A percentile compares a stretch with the other conserved stretches of the same genome.
These are phyloP conservation scores for Acmispon strigosus DNA, from an alignment of 306 rosid genomes.

Conservation along the genomic window DNA sequence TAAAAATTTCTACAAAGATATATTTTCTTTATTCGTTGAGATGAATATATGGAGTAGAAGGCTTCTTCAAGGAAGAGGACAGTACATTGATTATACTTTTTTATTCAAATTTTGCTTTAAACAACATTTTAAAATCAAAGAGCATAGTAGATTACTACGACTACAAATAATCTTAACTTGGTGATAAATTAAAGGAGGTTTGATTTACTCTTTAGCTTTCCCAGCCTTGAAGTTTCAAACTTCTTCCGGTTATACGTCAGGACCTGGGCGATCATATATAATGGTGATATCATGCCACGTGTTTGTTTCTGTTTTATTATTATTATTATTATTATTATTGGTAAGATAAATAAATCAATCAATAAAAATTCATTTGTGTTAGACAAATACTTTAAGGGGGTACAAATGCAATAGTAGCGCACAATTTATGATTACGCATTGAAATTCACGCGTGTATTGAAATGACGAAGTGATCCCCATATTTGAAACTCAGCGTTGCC, in stretches of 20 bases:
- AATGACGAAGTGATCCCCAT: background rate
- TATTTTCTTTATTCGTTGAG: too few species aligned
- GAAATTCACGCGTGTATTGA: constrained; percentile 4
- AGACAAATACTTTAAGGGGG: background rate
- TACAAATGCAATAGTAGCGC: background rate
- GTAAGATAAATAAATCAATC: too few species aligned
- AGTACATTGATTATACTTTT: too few species aligned
- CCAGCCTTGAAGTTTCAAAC: constrained; percentile 31
- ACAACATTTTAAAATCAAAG: too few species aligned
- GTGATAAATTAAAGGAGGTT: constrained; percentile 13
- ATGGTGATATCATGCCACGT: constrained; percentile 26
- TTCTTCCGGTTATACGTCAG: constrained; percentile 21
- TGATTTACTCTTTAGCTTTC: constrained; percentile 7
- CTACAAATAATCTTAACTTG: constrained; percentile 10
- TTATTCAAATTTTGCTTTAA: too few species aligned
- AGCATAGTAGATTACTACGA: too few species aligned
- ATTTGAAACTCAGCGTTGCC: constrained; percentile 3
- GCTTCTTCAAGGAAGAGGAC: too few species aligned
- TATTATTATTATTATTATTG: too few species aligned
- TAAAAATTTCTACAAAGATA: too few species aligned
- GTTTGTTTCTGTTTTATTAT: background rate
- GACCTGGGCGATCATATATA: constrained; percentile 7
- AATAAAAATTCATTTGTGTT: background rate
- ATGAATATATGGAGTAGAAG: too few species aligned
- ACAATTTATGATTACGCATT: constrained; percentile 6